Evolutionary conservation across 2,329 filamentous ascomycete species (phyloP).

Genomic region (Gaeumannomyces sp.): DNA sequence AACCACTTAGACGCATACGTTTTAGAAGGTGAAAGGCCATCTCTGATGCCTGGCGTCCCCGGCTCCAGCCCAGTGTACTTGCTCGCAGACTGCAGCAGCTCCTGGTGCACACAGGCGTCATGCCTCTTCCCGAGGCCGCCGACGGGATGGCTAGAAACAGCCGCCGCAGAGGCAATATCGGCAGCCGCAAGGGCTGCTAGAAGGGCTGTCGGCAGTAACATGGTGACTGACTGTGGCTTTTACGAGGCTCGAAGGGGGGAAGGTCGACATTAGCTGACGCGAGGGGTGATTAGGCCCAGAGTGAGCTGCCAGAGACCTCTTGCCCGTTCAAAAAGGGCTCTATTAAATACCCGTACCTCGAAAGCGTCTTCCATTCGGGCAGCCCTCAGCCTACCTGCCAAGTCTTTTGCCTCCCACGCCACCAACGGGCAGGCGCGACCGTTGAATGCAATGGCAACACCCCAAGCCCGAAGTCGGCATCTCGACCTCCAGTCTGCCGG

Average conservation of each 20-base stretch:
- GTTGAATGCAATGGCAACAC: not conserved
- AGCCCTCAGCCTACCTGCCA: not conserved
- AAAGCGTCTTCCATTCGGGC: too few relatives aligned
- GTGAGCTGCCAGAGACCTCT: not conserved
- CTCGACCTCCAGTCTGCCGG: too few relatives aligned
- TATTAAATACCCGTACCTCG: not conserved
- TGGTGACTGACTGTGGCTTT: not conserved
- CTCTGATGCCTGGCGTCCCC: slow-evolving; percentile 21
- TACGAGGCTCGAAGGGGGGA: not conserved
- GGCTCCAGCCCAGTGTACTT: slow-evolving; percentile 31
- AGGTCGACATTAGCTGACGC: not conserved
- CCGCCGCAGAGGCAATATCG: too few relatives aligned
- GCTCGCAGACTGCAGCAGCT: slow-evolving; percentile 33
- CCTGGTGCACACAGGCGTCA: not conserved
- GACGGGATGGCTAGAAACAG: too few relatives aligned
- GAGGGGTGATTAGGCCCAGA: not conserved
- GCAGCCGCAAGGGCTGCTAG: not conserved
- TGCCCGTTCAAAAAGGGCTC: not conserved
- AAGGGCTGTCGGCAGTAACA: not conserved
- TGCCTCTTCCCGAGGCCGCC: not conserved
- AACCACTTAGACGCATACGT: slow-evolving; percentile 29
- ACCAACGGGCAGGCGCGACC: too few relatives aligned
- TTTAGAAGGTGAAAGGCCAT: slow-evolving; percentile 32
- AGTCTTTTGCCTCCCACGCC: not conserved
- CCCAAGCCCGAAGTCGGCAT: not conserved